Evolutionary conservation across 1,284 basidiomycete species (phyloP).

Genomic region (Pseudozyma tsukubaensis): DNA sequence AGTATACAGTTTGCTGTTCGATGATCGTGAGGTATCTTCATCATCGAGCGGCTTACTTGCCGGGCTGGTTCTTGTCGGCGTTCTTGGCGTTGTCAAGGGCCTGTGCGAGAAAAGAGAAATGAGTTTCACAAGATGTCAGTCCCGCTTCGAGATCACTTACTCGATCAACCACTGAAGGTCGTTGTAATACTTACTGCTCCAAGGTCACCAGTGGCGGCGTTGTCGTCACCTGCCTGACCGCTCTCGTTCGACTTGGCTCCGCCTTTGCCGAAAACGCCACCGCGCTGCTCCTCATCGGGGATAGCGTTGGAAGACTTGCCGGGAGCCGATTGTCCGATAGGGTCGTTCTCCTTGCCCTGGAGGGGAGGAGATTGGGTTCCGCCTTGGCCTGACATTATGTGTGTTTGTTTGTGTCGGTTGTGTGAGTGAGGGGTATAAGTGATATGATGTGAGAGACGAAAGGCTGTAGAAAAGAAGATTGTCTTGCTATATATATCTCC

Average conservation of each 20-base stretch:
- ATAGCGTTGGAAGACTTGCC: constrained; percentile 39
- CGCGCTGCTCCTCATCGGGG: constrained; percentile 52
- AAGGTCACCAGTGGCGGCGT: constrained; percentile 23
- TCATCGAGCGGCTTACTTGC: constrained; percentile 19
- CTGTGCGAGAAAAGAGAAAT: constrained; percentile 5
- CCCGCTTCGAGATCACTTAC: too few relatives aligned
- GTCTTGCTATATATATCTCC: constrained; percentile 5
- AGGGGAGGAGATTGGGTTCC: constrained; percentile 54
- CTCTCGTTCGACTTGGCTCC: constrained; percentile 38
- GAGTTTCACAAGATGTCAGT: not conserved
- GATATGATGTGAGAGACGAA: not conserved
- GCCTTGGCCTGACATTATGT: constrained; percentile 36
- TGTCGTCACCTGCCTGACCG: constrained; percentile 27
- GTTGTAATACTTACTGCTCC: constrained; percentile 9
- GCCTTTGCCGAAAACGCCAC: constrained; percentile 35
- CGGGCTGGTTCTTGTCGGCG: constrained; percentile 26
- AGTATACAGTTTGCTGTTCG: constrained; percentile 2
- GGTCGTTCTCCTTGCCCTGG: constrained; percentile 48
- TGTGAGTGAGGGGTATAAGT: not conserved
- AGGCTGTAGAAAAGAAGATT: not conserved
- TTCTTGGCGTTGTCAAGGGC: constrained; percentile 47
- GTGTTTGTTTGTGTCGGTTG: not conserved
- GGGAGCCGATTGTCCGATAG: constrained; percentile 52
- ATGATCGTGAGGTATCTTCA: not conserved
- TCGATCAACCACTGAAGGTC: not conserved